These are phyloP conservation scores for Cyclotella choctawhatcheeana DNA, from an alignment of 108 stramenopile species.

Conservation along the genomic window DNA sequence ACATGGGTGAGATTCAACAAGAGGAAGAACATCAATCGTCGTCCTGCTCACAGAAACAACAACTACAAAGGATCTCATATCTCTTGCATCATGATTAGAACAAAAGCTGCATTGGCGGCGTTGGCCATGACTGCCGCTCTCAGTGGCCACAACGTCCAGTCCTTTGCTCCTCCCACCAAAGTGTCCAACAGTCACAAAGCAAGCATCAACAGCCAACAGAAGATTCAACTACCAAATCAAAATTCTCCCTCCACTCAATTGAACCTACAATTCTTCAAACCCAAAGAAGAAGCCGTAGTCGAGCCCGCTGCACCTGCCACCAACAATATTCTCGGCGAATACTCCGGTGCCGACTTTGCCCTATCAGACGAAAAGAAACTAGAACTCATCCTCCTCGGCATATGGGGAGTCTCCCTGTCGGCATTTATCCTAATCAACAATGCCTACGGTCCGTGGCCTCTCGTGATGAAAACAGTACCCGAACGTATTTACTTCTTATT, in stretches of 20 bases:
- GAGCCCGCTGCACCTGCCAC: neutral
- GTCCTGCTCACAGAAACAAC: too few species aligned
- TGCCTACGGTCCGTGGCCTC: constrained; percentile 59
- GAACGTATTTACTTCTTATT: constrained; percentile 55
- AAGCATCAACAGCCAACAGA: neutral
- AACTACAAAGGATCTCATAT: neutral
- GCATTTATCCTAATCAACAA: constrained; percentile 65
- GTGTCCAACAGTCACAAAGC: constrained; percentile 11
- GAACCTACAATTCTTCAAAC: constrained; percentile 16
- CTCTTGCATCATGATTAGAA: constrained; percentile 11
- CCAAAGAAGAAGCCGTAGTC: neutral
- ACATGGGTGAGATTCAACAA: too few species aligned
- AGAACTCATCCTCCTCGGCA: constrained; percentile 41
- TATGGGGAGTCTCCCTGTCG: constrained; percentile 54
- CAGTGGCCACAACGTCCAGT: constrained; percentile 14
- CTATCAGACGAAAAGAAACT: constrained; percentile 54
- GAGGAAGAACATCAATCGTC: too few species aligned
- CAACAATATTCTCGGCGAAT: neutral
- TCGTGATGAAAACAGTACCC: constrained; percentile 50
- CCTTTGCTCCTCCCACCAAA: constrained; percentile 31
- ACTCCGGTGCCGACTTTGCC: constrained; percentile 9
- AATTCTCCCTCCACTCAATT: neutral
- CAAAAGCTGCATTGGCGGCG: constrained; percentile 14
- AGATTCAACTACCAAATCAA: neutral
- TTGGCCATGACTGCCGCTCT: constrained; percentile 11